Evolutionary conservation across 2,329 filamentous ascomycete species (phyloP).

Genomic region (Cercospora sp.): DNA sequence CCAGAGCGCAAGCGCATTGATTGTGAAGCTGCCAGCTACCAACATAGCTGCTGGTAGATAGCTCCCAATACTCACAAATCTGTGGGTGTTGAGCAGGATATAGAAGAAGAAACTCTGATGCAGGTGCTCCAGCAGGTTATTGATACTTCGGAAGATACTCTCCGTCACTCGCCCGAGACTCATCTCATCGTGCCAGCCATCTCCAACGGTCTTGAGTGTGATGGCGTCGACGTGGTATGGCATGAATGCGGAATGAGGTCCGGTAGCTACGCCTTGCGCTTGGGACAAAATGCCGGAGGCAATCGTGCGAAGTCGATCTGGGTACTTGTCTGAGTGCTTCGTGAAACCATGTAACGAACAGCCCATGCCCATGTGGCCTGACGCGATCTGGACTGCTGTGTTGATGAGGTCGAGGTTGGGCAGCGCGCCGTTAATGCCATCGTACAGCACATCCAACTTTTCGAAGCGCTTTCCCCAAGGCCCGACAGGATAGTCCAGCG

Average conservation of each 20-base stretch:
- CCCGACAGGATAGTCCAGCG: slow-evolving; percentile 79
- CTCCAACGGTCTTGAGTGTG: slow-evolving; percentile 83
- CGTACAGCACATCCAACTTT: slow-evolving; percentile 86
- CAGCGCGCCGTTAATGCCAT: slow-evolving; percentile 91
- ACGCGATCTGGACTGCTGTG: slow-evolving; percentile 82
- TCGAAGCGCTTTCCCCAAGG: slow-evolving; percentile 78
- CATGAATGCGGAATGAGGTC: slow-evolving; percentile 93
- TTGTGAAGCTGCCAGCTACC: slow-evolving; percentile 88
- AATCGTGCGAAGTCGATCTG: slow-evolving; percentile 82
- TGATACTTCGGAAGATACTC: slow-evolving; percentile 87
- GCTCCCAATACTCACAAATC: slow-evolving; percentile 97
- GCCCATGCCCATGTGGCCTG: slow-evolving; percentile 87
- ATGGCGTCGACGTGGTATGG: slow-evolving; percentile 97
- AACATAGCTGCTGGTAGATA: slow-evolving; percentile 98
- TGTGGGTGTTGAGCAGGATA: slow-evolving; percentile 82
- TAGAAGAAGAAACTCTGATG: slow-evolving; percentile 99
- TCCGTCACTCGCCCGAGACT: slow-evolving; percentile 86
- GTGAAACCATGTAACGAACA: slow-evolving; percentile 84
- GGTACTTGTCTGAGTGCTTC: slow-evolving; percentile 73
- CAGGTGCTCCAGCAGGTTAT: slow-evolving; percentile 93
- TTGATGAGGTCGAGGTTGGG: slow-evolving; percentile 97
- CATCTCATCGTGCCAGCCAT: slow-evolving; percentile 98
- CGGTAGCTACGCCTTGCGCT: slow-evolving; percentile 82
- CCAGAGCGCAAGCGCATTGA: slow-evolving; percentile 95
- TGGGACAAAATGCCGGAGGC: slow-evolving; percentile 90